These are phyloP conservation scores for Sparassis latifolia DNA, from an alignment of 1,284 basidiomycete genomes.

Conservation along the genomic window DNA sequence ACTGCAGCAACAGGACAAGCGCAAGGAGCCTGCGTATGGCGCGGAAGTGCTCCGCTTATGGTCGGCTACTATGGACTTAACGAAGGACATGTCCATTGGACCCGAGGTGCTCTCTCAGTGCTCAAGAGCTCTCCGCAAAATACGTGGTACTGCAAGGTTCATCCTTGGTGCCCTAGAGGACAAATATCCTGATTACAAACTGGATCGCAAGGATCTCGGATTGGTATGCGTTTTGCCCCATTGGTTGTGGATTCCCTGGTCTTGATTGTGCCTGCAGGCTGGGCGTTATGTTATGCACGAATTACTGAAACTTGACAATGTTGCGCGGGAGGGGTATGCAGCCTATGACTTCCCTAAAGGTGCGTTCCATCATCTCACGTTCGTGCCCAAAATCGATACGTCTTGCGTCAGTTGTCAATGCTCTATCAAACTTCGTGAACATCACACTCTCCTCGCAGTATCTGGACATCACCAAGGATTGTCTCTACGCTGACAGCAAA, in stretches of 20 bases:
- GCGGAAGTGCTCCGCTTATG: conserved; percentile 87
- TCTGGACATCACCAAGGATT: conserved; percentile 90
- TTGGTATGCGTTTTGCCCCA: conserved; percentile 42
- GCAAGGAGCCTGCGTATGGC: conserved; percentile 75
- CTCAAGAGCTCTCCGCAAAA: conserved; percentile 76
- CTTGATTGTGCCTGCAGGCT: conserved; percentile 36
- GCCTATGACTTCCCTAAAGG: conserved; percentile 84
- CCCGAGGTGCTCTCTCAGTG: conserved; percentile 74
- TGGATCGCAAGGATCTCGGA: conserved; percentile 45
- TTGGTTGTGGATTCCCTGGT: too few species aligned
- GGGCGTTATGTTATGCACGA: conserved; percentile 88
- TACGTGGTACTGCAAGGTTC: conserved; percentile 88
- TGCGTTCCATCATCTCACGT: conserved; percentile 24
- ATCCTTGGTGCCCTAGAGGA: conserved; percentile 76
- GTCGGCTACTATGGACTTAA: conserved; percentile 90
- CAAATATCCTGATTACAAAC: conserved; percentile 26
- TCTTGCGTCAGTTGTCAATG: conserved; percentile 43
- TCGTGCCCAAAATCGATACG: background rate
- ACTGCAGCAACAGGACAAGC: conserved; percentile 44
- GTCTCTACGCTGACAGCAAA: conserved; percentile 71
- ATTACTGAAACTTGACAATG: conserved; percentile 65
- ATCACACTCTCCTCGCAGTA: conserved; percentile 78
- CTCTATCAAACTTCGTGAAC: conserved; percentile 64
- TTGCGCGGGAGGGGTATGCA: conserved; percentile 64
- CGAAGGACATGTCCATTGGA: conserved; percentile 84